phyloP scores from a whole-genome alignment of 2,329 filamentous ascomycete genomes.

The Colletotrichum siamense region DNA sequence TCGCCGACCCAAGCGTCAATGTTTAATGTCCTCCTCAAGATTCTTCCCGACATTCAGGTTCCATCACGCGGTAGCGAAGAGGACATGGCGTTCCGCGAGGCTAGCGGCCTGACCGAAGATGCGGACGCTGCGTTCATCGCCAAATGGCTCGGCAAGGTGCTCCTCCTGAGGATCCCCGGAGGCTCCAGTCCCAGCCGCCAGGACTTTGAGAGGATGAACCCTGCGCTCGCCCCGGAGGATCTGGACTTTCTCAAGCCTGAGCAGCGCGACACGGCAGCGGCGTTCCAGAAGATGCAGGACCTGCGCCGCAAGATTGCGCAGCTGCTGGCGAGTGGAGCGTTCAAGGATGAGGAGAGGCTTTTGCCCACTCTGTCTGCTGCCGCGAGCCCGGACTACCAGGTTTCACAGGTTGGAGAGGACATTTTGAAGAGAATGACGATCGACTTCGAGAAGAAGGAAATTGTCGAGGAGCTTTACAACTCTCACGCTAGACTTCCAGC shows the following conservation, averaged over 20 bases:
- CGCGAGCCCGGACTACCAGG: conserved; percentile 79
- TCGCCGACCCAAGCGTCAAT: conserved; percentile 57
- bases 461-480: conserved; percentile 72
- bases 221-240: conserved; percentile 70
- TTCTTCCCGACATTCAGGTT: conserved; percentile 74
- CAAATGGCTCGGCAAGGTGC: conserved; percentile 76
- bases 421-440: conserved; percentile 81
- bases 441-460: conserved; percentile 70
- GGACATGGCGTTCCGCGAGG: conserved; percentile 70
- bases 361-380: conserved; percentile 84
- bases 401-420: conserved; percentile 87
- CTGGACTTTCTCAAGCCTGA: conserved; percentile 72
- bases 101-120: conserved; percentile 68
- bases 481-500: conserved; percentile 78
- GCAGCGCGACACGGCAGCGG: conserved; percentile 43
- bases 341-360: conserved; percentile 83
- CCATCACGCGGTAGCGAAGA: conserved; percentile 81
- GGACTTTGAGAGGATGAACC: conserved; percentile 27
- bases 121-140: conserved; percentile 79
- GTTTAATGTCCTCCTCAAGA: conserved; percentile 82
- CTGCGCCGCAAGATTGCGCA: conserved; percentile 65
- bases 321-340: conserved; percentile 84
- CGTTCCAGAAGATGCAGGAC: conserved; percentile 45
- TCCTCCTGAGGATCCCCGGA: conserved; percentile 60
- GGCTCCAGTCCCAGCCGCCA: conserved; percentile 26